Evolutionary conservation across 148 eudicot species (phyloP), one percentile per base, ranked within the genome.

Genomic region (Persicaria tinctoria): DNA sequence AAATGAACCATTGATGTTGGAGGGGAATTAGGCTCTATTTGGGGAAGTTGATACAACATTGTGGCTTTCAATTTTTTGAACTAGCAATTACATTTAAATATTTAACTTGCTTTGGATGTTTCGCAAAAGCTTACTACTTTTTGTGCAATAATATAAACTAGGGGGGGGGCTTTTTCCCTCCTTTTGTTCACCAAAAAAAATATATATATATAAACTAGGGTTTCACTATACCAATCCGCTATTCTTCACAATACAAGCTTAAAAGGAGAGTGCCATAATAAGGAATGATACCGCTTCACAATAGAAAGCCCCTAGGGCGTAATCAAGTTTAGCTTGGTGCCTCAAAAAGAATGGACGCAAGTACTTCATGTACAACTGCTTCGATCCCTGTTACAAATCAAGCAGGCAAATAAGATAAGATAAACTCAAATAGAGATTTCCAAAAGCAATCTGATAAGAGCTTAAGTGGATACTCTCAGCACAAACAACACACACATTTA

Each of bases 291-390:
- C 98, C 97, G 84, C 84, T 82, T 94, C 93, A 72, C 79, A 51
- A 78, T 90, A 87, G 45, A 87, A 14, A 70, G 83, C 44, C 49
- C 82, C 90, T 78, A 89, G 86, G 62, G 86, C 47, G 47, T 85
- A 86, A 81, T 94, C 98, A 32, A 94, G 90, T 75, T 80, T 88
- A 68, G 77, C 82, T 82, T 94, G 97, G 86, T 94, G 97, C 84
- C 80, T 90, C 83, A 82, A 74, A 51, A 94, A 84, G 83, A 94
- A 91, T 14, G 98, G 97, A 41, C 93, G 91, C 77, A 94, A 70
- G 78, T 89, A 79, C 75, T 83, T 86, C 79, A 63, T 82, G 77
- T 94, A 94, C 64, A 91, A 76, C 70, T 85, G 87, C 72, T 69
- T 80, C 62, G 98, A 96, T 69, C 98, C 98, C 98, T 94, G 91